Base-by-base conservation (phyloP, 2,329 filamentous ascomycete species). In the Alternaria longipes region DNA sequence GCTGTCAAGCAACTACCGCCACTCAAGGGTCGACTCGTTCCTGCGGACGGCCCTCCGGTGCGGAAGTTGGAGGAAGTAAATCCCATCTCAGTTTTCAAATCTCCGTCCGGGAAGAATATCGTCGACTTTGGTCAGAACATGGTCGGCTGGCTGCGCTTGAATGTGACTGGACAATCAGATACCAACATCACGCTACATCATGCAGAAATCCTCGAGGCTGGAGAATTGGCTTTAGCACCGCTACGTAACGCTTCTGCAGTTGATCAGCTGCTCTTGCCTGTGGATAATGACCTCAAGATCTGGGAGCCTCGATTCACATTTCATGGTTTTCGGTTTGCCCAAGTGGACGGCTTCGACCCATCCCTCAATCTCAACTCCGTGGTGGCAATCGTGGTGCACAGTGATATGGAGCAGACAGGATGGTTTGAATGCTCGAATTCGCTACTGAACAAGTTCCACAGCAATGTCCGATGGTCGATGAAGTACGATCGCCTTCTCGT, bases 71-170 rank as follows among this genome's bases (percentile, higher is more conserved):
- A 26, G 26, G 26, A 26, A 26, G 7, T 26, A 4, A 26, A 26
- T 4, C 26, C 26, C 26, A 26, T 26, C 26, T 26, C 26, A 7
- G 26, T 26, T 7, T 26, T 26, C 26, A 26, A 26, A 26, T 26
- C 26, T 82, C 74, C 77, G 0, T 79, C 80, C 1, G 83, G 83
- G 8, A 84, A 84, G 64, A 81, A 74, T 0, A 74, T 87, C 2
- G 58, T 87, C 30, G 85, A 87, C 63, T 87, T 87, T 68, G 84
- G 84, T 1, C 85, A 87, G 66, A 87, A 87, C 63, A 73, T 87
- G 0, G 85, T 86, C 1, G 86, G 85, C 2, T 79, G 79, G 58
- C 57, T 86, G 1, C 71, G 74, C 0, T 74, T 88, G 11, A 72
- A 68, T 0, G 84, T 87, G 66, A 28, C 4, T 9, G 41, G 22